These are phyloP conservation scores for Amauroascus niger DNA, from an alignment of 2,329 filamentous ascomycete genomes.

Conservation along the genomic window DNA sequence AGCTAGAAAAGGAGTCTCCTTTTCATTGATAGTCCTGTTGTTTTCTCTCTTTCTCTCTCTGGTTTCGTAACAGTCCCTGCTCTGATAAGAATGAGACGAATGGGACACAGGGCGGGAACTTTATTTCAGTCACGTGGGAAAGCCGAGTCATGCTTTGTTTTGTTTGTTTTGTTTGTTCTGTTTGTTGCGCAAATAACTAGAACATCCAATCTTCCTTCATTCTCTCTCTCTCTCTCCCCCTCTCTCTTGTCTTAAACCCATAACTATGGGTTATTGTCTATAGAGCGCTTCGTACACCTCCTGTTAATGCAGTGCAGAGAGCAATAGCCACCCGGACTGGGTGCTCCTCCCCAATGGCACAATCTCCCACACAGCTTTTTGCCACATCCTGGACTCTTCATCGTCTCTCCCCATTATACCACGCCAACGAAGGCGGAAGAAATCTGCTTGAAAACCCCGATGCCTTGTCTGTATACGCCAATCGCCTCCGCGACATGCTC, in stretches of 20 bases:
- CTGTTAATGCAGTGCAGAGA: too few relatives aligned
- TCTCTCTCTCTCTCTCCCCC: too few relatives aligned
- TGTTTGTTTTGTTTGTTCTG: constrained; percentile 1
- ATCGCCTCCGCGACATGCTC: constrained; percentile 41
- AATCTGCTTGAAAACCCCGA: constrained; percentile 27
- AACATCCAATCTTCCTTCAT: background rate
- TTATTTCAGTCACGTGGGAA: background rate
- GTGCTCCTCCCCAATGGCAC: constrained; percentile 12
- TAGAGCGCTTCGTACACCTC: too few relatives aligned
- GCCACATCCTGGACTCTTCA: constrained; percentile 47
- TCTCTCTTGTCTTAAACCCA: too few relatives aligned
- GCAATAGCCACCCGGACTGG: too few relatives aligned
- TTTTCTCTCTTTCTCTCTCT: too few relatives aligned
- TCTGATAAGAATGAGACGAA: background rate
- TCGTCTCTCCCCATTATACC: constrained; percentile 46
- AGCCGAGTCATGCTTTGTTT: background rate
- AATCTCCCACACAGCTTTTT: constrained; percentile 30
- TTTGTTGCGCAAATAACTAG: background rate
- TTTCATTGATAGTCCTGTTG: too few relatives aligned
- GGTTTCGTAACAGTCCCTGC: too few relatives aligned
- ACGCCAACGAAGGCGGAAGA: constrained; percentile 30
- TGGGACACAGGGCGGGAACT: background rate
- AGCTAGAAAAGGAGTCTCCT: too few relatives aligned
- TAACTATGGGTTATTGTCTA: too few relatives aligned
- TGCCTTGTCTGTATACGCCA: constrained; percentile 39